Percentiles rank a stretch among this genome's conserved stretches.
Conservation (phyloP, 106 monocot genomes). For the Dendrobium chrysotoxum region DNA sequence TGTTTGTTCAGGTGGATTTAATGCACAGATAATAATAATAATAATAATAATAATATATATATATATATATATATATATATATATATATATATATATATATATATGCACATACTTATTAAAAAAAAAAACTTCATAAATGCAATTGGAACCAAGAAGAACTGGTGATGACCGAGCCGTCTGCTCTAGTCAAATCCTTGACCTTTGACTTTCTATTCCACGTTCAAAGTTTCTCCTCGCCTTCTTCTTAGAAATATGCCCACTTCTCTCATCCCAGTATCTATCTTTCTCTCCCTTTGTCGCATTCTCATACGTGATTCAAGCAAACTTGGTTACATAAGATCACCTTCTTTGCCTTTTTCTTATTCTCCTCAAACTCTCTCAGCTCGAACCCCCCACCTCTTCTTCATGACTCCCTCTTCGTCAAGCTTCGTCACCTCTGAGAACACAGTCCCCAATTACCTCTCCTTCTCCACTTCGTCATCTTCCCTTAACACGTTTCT, state of each 20-base stretch:
- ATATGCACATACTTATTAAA: too few relatives aligned
- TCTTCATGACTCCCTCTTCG: not conserved
- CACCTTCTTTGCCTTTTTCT: not conserved
- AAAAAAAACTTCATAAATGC: too few relatives aligned
- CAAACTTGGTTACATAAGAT: not conserved
- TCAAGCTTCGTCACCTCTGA: not conserved
- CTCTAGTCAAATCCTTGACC: not conserved
- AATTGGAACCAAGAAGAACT: not conserved
- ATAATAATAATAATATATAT: too few relatives aligned
- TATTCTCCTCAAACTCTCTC: not conserved
- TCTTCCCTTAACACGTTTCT: not conserved
- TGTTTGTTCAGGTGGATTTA: too few relatives aligned
- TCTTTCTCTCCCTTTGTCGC: not conserved
- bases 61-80: too few relatives aligned
- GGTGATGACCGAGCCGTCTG: conserved; percentile 1
- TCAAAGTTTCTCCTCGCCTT: conserved; percentile 21
- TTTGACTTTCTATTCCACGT: conserved; percentile 9
- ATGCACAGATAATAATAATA: too few relatives aligned
- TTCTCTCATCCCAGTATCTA: not conserved
- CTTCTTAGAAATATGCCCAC: not conserved
- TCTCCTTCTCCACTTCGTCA: not conserved
- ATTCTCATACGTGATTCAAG: not conserved
- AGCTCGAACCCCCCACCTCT: not conserved
- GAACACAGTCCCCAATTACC: not conserved
- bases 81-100: too few relatives aligned